A percentile compares a stretch with the other conserved stretches of the same genome.
These are phyloP conservation scores for Fusarium drepaniforme DNA, from an alignment of 2,329 filamentous ascomycete genomes.

Conservation along the genomic window DNA sequence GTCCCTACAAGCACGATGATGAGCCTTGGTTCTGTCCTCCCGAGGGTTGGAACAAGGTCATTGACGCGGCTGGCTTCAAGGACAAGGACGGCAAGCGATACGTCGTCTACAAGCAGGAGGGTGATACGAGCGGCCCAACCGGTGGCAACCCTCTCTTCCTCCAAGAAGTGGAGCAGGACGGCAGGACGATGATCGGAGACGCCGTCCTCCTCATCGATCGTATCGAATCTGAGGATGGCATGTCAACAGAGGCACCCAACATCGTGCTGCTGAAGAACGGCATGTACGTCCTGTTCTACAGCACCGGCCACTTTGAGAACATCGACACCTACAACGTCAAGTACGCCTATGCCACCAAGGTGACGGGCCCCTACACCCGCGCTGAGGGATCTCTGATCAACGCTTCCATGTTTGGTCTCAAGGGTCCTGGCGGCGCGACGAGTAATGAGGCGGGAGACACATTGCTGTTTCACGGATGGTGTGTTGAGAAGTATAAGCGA, in stretches of 20 bases:
- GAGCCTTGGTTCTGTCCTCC: constrained; percentile 8
- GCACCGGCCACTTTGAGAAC: constrained; percentile 15
- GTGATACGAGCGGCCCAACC: constrained; percentile 7
- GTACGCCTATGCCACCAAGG: constrained; percentile 9
- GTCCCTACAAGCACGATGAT: constrained; percentile 11
- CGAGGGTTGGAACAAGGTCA: background rate
- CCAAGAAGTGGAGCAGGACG: constrained; percentile 15
- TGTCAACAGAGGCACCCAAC: constrained; percentile 15
- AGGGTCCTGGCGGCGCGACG: constrained; percentile 19
- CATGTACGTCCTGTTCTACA: constrained; percentile 17
- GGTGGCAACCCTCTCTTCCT: constrained; percentile 18
- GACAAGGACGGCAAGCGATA: constrained; percentile 5
- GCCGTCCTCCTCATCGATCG: constrained; percentile 14
- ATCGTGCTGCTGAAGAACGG: constrained; percentile 5
- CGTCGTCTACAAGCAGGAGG: constrained; percentile 19
- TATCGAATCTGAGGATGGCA: constrained; percentile 6
- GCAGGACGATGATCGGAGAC: constrained; percentile 1
- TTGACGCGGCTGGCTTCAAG: constrained; percentile 18
- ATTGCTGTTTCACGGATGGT: constrained; percentile 20
- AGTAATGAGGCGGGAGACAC: constrained; percentile 17
- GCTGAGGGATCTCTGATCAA: constrained; percentile 10
- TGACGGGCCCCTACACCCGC: constrained; percentile 7
- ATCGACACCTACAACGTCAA: constrained; percentile 15
- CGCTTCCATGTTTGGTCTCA: constrained; percentile 10
- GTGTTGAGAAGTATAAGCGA: background rate